Evolutionary conservation across 2,329 filamentous ascomycete species (phyloP).

Genomic region (Sporothrix humicola): DNA sequence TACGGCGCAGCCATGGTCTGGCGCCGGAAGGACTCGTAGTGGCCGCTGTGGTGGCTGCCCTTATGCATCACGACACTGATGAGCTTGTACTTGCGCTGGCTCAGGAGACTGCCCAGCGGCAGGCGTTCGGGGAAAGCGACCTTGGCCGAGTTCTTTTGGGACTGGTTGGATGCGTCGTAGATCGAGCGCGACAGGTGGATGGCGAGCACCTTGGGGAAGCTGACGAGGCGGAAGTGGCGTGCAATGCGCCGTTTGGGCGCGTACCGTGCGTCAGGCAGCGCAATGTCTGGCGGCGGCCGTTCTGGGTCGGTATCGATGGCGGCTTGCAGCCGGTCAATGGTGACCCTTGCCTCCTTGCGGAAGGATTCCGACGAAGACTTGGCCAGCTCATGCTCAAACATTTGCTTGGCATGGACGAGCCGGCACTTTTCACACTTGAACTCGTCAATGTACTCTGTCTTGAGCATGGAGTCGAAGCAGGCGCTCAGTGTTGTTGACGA

Average conservation of each 20-base stretch:
- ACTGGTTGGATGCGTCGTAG: slow-evolving; percentile 76
- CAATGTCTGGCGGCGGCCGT: slow-evolving; percentile 70
- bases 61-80: slow-evolving; percentile 91
- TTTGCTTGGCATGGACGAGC: slow-evolving; percentile 75
- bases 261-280: slow-evolving; percentile 73
- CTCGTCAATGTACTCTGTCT: slow-evolving; percentile 94
- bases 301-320: slow-evolving; percentile 85
- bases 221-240: slow-evolving; percentile 83
- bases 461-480: slow-evolving; percentile 93
- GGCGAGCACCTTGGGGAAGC: slow-evolving; percentile 87
- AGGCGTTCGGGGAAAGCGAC: slow-evolving; percentile 90
- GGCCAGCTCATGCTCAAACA: slow-evolving; percentile 64
- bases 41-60: slow-evolving; percentile 92
- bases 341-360: slow-evolving; percentile 56
- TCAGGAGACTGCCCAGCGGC: slow-evolving; percentile 77
- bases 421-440: slow-evolving; percentile 95
- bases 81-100: slow-evolving; percentile 80
- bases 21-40: slow-evolving; percentile 94
- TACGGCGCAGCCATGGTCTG: slow-evolving; percentile 81
- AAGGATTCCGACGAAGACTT: slow-evolving; percentile 60
- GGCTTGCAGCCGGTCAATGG: slow-evolving; percentile 68
- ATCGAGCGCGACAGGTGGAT: slow-evolving; percentile 94
- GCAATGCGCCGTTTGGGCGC: slow-evolving; percentile 85
- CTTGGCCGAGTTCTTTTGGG: slow-evolving; percentile 92
- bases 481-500: slow-evolving; percentile 79